A percentile compares a stretch with the other conserved stretches of the same genome.
Evolutionary conservation across 345 rosid species (phyloP).

Genomic region (Cardamine occulta): DNA sequence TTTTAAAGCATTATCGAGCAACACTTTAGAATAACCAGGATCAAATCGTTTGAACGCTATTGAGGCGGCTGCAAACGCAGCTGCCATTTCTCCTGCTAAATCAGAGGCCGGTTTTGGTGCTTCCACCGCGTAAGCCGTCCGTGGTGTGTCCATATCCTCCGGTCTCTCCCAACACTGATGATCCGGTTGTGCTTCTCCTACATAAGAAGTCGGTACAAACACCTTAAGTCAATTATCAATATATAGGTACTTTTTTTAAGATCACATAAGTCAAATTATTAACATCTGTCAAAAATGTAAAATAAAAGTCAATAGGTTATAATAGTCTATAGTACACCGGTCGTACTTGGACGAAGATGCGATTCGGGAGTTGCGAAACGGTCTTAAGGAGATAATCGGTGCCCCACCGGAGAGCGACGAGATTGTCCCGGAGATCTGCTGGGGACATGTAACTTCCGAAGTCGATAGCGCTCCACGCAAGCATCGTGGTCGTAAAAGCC

Average conservation of each 20-base stretch:
- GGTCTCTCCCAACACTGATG: slow-evolving; percentile 90
- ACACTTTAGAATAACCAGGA: slow-evolving; percentile 44
- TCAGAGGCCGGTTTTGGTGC: slow-evolving; percentile 68
- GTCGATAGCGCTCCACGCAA: slow-evolving; percentile 84
- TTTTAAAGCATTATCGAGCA: slow-evolving; percentile 57
- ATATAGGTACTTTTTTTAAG: too few species aligned
- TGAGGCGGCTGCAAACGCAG: slow-evolving; percentile 83
- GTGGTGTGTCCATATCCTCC: slow-evolving; percentile 89
- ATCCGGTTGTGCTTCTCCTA: slow-evolving; percentile 66
- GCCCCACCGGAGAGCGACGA: slow-evolving; percentile 71
- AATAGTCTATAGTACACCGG: too few species aligned
- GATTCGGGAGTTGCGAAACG: slow-evolving; percentile 74
- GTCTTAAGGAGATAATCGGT: slow-evolving; percentile 82
- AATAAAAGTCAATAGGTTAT: not conserved
- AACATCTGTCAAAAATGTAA: not conserved
- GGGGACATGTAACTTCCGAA: slow-evolving; percentile 74
- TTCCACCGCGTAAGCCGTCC: slow-evolving; percentile 66
- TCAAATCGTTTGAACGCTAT: slow-evolving; percentile 54
- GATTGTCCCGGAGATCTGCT: slow-evolving; percentile 53
- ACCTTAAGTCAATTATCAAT: not conserved
- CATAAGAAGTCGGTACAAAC: slow-evolving; percentile 16
- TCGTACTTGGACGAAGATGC: slow-evolving; percentile 85
- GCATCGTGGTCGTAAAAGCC: slow-evolving; percentile 89
- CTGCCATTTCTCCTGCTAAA: slow-evolving; percentile 77
- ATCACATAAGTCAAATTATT: not conserved